A percentile compares a stretch with the other conserved stretches of the same genome.
These are phyloP conservation scores for Yamadazyma triangularis DNA, from an alignment of 1,139 yeast species.

Conservation along the genomic window DNA sequence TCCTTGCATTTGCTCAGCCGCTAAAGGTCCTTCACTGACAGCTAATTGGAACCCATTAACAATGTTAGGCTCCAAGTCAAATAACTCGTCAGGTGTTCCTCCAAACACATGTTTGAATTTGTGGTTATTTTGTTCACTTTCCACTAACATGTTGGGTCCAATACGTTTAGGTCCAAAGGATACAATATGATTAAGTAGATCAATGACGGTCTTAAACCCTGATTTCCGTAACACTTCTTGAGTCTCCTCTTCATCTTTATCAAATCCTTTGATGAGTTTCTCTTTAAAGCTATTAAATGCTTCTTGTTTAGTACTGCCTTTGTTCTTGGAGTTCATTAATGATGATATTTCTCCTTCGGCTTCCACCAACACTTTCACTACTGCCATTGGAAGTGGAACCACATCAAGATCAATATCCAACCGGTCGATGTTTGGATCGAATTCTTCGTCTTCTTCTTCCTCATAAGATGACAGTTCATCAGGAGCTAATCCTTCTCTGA, in stretches of 20 bases:
- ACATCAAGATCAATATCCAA: conserved; percentile 50
- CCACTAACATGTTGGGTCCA: conserved; percentile 75
- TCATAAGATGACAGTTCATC: conserved; percentile 14
- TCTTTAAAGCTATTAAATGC: conserved; percentile 17
- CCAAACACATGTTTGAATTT: conserved; percentile 30
- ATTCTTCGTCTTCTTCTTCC: conserved; percentile 12
- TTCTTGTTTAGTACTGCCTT: conserved; percentile 9
- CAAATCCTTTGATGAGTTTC: too few relatives aligned
- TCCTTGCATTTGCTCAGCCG: conserved; percentile 87
- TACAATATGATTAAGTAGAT: conserved; percentile 44
- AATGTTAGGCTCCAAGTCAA: conserved; percentile 61
- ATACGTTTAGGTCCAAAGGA: conserved; percentile 74
- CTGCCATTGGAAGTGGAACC: conserved; percentile 51
- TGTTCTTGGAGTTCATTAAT: conserved; percentile 10
- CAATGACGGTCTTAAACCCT: conserved; percentile 17
- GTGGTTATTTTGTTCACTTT: conserved; percentile 31
- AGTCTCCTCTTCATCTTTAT: conserved; percentile 13
- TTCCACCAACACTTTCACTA: conserved; percentile 46
- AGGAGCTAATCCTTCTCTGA: conserved; percentile 69
- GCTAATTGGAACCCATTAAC: conserved; percentile 85
- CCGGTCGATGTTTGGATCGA: conserved; percentile 27
- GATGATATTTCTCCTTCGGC: conserved; percentile 35
- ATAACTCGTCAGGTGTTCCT: conserved; percentile 17
- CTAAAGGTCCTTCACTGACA: conserved; percentile 79
- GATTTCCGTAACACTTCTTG: conserved; percentile 3